Evolutionary conservation across 306 rosid genomes (phyloP).

Genomic region (Citrullus amarus): DNA sequence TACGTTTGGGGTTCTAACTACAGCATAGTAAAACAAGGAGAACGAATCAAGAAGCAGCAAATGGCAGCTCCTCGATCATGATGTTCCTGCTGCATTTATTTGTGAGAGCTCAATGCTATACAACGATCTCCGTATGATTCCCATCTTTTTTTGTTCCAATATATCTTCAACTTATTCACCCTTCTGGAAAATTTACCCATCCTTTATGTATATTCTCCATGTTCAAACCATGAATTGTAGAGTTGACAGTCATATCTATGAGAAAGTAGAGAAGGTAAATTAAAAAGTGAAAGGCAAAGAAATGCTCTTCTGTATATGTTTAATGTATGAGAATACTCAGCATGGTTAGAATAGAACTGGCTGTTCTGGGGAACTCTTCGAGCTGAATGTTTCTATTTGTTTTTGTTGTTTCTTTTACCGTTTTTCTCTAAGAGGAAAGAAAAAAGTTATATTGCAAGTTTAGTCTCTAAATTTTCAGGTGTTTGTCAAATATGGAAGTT

Average conservation of each 20-base stretch:
- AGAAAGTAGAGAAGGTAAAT: background rate
- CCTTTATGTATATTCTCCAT: background rate
- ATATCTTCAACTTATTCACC: background rate
- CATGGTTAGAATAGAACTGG: background rate
- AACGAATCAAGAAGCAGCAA: conserved; percentile 71
- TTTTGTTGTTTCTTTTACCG: background rate
- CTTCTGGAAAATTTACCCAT: background rate
- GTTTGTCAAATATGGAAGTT: too few species aligned
- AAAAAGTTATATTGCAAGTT: too few species aligned
- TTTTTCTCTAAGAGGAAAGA: background rate
- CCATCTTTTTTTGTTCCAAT: background rate
- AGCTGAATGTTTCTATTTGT: background rate
- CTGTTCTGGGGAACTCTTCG: background rate
- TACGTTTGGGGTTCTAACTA: conserved; percentile 10
- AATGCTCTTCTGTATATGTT: background rate
- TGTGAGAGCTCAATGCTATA: background rate
- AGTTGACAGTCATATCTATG: background rate
- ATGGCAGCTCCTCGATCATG: conserved; percentile 87
- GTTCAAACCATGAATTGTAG: background rate
- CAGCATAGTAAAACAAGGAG: conserved; percentile 68
- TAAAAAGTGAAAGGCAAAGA: background rate
- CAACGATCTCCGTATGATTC: background rate
- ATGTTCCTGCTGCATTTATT: background rate
- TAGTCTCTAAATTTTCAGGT: too few species aligned
- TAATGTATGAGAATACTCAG: background rate